Conservation (phyloP, 2,329 filamentous ascomycete species). For the Penicillium sp. region DNA sequence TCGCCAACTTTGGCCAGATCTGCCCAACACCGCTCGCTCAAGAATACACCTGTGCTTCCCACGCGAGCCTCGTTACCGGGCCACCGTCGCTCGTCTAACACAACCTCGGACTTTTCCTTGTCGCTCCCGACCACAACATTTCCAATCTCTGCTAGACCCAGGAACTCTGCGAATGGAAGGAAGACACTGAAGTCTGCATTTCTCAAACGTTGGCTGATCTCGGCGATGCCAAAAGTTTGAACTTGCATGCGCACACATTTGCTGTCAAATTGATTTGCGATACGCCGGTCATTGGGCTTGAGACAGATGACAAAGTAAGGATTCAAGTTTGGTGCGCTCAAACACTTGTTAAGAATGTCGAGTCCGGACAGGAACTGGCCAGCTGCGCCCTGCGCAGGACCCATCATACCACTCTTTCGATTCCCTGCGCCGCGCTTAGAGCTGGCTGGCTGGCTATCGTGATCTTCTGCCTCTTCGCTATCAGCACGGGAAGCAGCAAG, state of each 20-base stretch:
- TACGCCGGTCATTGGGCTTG: constrained; percentile 94
- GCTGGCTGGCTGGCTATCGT: constrained; percentile 34
- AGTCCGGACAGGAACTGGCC: constrained; percentile 87
- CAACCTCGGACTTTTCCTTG: constrained; percentile 81
- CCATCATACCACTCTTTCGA: constrained; percentile 39
- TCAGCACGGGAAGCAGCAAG: constrained; percentile 33
- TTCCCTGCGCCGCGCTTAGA: constrained; percentile 24
- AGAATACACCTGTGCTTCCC: constrained; percentile 88
- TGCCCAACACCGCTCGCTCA: constrained; percentile 94
- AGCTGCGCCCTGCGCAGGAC: constrained; percentile 73
- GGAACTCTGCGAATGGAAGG: constrained; percentile 90
- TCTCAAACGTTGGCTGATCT: constrained; percentile 89
- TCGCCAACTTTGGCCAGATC: constrained; percentile 77
- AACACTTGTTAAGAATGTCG: constrained; percentile 84
- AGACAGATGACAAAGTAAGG: constrained; percentile 95
- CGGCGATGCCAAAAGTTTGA: constrained; percentile 92
- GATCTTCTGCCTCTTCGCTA: constrained; percentile 43
- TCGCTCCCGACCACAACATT: constrained; percentile 87
- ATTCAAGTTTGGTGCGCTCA: constrained; percentile 80
- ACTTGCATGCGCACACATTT: constrained; percentile 95
- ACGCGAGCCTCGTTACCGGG: constrained; percentile 85
- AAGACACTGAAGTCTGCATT: constrained; percentile 96
- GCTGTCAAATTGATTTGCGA: constrained; percentile 98
- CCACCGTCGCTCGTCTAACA: constrained; percentile 93
- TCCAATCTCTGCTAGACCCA: constrained; percentile 82